Evolutionary conservation across 805 yeast species (phyloP).

Genomic region (Wickerhamiella dianesei): DNA sequence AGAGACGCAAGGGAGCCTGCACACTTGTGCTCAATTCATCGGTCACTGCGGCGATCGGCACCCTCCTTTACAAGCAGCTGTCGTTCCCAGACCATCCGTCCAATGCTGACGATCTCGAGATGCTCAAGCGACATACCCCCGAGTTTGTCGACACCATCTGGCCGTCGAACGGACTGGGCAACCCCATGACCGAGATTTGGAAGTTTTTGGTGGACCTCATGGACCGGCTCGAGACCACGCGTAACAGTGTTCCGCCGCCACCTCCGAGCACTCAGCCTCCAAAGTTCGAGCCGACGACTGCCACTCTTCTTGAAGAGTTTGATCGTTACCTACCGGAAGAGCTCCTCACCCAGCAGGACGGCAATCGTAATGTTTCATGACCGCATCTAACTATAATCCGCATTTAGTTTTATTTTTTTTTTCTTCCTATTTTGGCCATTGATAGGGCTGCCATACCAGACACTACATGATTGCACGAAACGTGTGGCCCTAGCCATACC

Average conservation of each 20-base stretch:
- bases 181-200: background rate
- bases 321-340: background rate
- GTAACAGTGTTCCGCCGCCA: background rate
- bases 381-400: no score
- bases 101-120: slow-evolving; percentile 11
- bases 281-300: background rate
- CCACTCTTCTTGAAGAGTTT: background rate
- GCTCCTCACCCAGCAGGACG: background rate
- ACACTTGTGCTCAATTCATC: background rate
- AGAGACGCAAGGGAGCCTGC: slow-evolving; percentile 1
- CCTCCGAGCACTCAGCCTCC: background rate
- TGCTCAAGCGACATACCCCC: slow-evolving; percentile 1
- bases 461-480: no score
- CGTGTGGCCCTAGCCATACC: no score
- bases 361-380: background rate
- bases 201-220: background rate
- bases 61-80: slow-evolving; percentile 13
- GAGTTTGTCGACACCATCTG: background rate
- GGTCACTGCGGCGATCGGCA: slow-evolving; percentile 13
- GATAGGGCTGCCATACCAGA: no score
- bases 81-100: slow-evolving; percentile 12
- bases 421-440: no score
- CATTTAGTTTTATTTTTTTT: no score
- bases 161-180: background rate
- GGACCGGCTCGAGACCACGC: background rate